phyloP scores from a whole-genome alignment of 106 monocot species.

The Xerophyta viscosa region DNA sequence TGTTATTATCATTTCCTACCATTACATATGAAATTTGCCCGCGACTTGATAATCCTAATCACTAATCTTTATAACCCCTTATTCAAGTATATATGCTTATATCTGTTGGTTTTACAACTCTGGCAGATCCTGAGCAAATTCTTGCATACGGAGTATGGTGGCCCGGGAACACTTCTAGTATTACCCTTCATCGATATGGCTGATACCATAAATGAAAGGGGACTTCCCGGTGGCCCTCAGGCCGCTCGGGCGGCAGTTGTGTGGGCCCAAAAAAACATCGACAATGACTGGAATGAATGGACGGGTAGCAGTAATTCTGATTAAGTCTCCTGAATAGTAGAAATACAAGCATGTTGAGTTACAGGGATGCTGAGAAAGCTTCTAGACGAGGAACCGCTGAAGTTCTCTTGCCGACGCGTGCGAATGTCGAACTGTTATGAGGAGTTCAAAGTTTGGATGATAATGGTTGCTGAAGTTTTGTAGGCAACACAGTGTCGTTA shows the following conservation, averaged over 20 bases:
- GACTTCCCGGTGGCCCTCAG: constrained; percentile 68
- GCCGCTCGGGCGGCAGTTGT: constrained; percentile 70
- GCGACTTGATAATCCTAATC: neutral
- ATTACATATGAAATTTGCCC: no score
- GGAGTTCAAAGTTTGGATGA: no score
- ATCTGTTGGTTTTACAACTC: neutral
- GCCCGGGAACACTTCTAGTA: constrained; percentile 75
- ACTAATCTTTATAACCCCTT: neutral
- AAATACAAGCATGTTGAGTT: no score
- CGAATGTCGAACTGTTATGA: no score
- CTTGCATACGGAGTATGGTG: constrained; percentile 66
- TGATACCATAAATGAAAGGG: constrained; percentile 65
- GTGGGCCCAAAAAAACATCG: constrained; percentile 61
- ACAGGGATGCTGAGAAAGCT: no score
- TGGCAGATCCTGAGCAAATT: constrained; percentile 66
- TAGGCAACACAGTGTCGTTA: no score
- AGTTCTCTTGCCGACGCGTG: no score
- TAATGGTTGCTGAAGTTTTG: no score
- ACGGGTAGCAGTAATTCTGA: constrained; percentile 1
- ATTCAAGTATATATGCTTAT: neutral
- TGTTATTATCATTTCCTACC: no score
- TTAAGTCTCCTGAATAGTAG: neutral
- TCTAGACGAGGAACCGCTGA: no score
- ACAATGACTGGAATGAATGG: constrained; percentile 65
- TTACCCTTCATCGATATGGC: constrained; percentile 89